These are phyloP conservation scores for Phyllosticta capitalensis DNA, from an alignment of 2,329 filamentous ascomycete genomes.

Conservation along the genomic window DNA sequence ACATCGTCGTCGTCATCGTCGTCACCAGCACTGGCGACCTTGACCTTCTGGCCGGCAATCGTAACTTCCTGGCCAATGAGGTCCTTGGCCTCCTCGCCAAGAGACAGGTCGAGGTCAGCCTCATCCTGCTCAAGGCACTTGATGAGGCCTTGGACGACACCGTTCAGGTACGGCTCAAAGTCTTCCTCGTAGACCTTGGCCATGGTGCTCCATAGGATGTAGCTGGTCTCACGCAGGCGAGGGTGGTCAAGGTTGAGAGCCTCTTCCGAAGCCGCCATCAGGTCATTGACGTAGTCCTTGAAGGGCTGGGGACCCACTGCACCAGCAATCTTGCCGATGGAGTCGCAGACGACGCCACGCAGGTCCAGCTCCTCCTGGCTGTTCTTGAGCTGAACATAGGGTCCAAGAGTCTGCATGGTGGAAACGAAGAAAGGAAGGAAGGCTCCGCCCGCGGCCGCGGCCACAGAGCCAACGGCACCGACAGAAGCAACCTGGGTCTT, in stretches of 20 bases:
- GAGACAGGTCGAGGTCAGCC: constrained; percentile 64
- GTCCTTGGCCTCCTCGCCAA: constrained; percentile 64
- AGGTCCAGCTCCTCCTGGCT: constrained; percentile 84
- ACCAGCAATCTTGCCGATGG: constrained; percentile 83
- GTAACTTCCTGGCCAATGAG: constrained; percentile 68
- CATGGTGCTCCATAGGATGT: constrained; percentile 91
- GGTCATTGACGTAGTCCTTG: constrained; percentile 78
- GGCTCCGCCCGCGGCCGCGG: constrained; percentile 67
- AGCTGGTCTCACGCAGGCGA: constrained; percentile 87
- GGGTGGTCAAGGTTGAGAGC: constrained; percentile 81
- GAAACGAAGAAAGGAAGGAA: constrained; percentile 89
- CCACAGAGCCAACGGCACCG: constrained; percentile 82
- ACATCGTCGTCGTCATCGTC: constrained; percentile 51
- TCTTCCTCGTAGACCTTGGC: constrained; percentile 86
- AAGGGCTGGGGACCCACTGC: constrained; percentile 81
- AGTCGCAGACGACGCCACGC: constrained; percentile 80
- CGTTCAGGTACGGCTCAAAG: constrained; percentile 67
- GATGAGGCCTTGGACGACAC: constrained; percentile 71
- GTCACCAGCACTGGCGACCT: constrained; percentile 55
- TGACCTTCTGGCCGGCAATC: constrained; percentile 75
- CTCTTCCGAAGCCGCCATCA: constrained; percentile 90
- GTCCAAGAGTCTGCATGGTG: constrained; percentile 81
- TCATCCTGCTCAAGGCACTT: constrained; percentile 85
- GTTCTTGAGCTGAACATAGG: constrained; percentile 77
- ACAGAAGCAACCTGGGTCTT: constrained; percentile 86